A percentile compares a stretch with the other conserved stretches of the same genome.
Evolutionary conservation across 331 rosid species (phyloP).

Genomic region (Arachis monticola): DNA sequence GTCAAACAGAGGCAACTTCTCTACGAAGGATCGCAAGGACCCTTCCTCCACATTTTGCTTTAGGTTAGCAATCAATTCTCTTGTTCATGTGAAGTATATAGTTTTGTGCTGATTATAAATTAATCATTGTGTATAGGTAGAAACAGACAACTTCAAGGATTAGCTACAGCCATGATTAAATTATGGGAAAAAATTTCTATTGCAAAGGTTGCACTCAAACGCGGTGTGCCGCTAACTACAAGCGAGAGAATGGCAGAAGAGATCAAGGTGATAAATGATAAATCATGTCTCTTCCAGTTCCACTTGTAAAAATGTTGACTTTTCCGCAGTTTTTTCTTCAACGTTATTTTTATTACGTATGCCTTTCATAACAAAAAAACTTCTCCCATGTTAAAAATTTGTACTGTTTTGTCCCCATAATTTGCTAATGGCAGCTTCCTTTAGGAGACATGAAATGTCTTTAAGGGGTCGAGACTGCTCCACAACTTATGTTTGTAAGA

Average conservation of each 20-base stretch:
- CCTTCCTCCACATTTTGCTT: slow-evolving; percentile 97
- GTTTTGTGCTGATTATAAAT: slow-evolving; percentile 37
- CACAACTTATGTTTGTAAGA: background rate
- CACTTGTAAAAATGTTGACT: slow-evolving; percentile 27
- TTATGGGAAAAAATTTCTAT: slow-evolving; percentile 89
- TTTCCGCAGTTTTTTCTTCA: slow-evolving; percentile 7
- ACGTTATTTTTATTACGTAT: slow-evolving; percentile 26
- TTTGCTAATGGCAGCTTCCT: too few relatives aligned
- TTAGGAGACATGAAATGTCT: too few relatives aligned
- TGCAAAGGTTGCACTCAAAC: slow-evolving; percentile 94
- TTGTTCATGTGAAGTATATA: slow-evolving; percentile 30
- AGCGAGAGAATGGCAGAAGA: slow-evolving; percentile 99
- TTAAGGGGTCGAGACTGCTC: too few relatives aligned
- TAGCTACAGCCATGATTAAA: slow-evolving; percentile 79
- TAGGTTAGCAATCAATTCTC: slow-evolving; percentile 58
- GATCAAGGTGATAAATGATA: slow-evolving; percentile 64
- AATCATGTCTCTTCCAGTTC: slow-evolving; percentile 18
- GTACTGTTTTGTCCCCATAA: background rate
- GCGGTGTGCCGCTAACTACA: slow-evolving; percentile 96
- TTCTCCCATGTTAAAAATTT: background rate
- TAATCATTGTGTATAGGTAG: slow-evolving; percentile 62
- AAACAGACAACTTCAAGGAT: slow-evolving; percentile 91
- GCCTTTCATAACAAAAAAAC: background rate
- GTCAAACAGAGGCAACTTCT: slow-evolving; percentile 76
- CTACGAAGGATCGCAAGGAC: slow-evolving; percentile 83